These are phyloP conservation scores for Hymenoscyphus occultus DNA, from an alignment of 2,329 filamentous ascomycete genomes.

Conservation along the genomic window DNA sequence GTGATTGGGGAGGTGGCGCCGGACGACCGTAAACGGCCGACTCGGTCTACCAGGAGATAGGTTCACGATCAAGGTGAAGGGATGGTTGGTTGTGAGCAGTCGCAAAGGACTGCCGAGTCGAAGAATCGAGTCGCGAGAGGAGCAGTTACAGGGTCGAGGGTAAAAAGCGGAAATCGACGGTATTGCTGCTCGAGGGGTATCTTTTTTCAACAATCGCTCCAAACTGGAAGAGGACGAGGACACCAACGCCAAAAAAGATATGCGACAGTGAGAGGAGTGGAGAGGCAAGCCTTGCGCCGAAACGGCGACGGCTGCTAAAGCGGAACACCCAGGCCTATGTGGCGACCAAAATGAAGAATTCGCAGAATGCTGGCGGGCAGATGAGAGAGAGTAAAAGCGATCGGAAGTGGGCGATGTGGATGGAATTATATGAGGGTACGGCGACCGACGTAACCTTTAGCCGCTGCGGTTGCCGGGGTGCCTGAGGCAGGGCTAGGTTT, in stretches of 20 bases:
- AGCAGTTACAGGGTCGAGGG: constrained; percentile 16
- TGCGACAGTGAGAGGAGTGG: constrained; percentile 26
- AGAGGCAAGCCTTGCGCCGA: constrained; percentile 36
- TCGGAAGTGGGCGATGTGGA: constrained; percentile 27
- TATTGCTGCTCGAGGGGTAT: constrained; percentile 23
- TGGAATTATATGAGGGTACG: constrained; percentile 31
- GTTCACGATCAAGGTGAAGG: constrained; percentile 29
- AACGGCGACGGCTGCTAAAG: constrained; percentile 37
- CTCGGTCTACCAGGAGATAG: constrained; percentile 27
- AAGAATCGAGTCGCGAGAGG: constrained; percentile 34
- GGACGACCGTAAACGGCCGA: constrained; percentile 33
- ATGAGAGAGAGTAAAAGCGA: constrained; percentile 18
- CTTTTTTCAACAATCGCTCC: constrained; percentile 15
- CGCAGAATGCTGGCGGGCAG: constrained; percentile 22
- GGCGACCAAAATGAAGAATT: constrained; percentile 34
- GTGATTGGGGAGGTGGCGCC: constrained; percentile 12
- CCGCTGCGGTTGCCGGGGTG: too few species aligned
- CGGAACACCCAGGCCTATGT: constrained; percentile 34
- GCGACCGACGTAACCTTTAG: constrained; percentile 15
- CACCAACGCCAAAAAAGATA: constrained; percentile 33
- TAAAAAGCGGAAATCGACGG: constrained; percentile 7
- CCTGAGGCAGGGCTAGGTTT: too few species aligned
- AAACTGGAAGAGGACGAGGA: constrained; percentile 25
- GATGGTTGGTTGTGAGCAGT: constrained; percentile 32
- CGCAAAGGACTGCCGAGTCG: constrained; percentile 35